These are phyloP conservation scores for Grigorovia humatica DNA, from an alignment of 805 yeast species.

Conservation along the genomic window DNA sequence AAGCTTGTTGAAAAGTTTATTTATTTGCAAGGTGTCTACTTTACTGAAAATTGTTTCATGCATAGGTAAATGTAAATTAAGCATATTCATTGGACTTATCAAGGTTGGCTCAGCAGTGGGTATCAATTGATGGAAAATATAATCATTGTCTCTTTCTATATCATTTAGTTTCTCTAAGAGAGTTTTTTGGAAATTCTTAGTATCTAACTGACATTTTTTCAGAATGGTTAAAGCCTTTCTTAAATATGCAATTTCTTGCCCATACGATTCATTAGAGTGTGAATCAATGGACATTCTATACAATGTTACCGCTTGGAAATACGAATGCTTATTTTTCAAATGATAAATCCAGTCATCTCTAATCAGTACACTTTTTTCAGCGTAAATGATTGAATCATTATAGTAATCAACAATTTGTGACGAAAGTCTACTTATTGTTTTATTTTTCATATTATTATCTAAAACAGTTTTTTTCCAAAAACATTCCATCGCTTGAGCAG, in stretches of 20 bases:
- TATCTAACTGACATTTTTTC: conserved; percentile 19
- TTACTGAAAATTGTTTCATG: conserved; percentile 2
- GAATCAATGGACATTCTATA: conserved; percentile 46
- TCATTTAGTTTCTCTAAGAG: conserved; percentile 37
- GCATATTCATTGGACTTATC: conserved; percentile 43
- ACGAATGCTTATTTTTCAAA: conserved; percentile 45
- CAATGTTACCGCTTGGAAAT: conserved; percentile 63
- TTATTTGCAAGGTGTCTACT: conserved; percentile 11
- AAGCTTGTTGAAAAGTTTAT: conserved; percentile 44
- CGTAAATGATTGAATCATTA: conserved; percentile 32
- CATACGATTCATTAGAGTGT: conserved; percentile 36
- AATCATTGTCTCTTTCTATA: conserved; percentile 71
- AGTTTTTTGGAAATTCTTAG: conserved; percentile 32
- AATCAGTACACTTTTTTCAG: conserved; percentile 40
- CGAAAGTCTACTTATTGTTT: conserved; percentile 55
- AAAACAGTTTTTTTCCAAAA: conserved; percentile 63
- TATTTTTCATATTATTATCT: conserved; percentile 34
- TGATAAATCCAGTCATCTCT: conserved; percentile 58
- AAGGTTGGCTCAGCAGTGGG: conserved; percentile 42
- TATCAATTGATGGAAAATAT: conserved; percentile 60
- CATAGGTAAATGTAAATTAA: conserved; percentile 27
- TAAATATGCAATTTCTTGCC: conserved; percentile 45
- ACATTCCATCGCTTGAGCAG: conserved; percentile 83
- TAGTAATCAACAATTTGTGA: conserved; percentile 53
- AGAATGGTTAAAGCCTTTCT: not conserved